phyloP scores from a whole-genome alignment of 495 filamentous ascomycete genomes.

The Penicillium tannophilum region DNA sequence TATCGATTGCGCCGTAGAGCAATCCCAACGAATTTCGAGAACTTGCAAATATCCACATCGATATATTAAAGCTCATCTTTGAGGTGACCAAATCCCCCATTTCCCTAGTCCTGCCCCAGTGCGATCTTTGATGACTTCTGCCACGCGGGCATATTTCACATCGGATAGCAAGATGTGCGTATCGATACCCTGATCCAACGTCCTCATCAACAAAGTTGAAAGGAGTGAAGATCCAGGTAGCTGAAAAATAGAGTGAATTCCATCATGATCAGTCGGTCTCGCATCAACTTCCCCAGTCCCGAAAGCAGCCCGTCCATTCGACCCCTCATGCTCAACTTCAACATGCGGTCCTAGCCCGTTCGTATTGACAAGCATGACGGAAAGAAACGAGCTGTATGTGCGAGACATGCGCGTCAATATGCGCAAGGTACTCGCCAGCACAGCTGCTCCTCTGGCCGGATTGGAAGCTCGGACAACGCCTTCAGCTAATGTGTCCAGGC shows the following conservation, averaged over 20 bases:
- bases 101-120: slow-evolving; percentile 38
- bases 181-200: slow-evolving; percentile 46
- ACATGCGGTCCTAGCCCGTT: slow-evolving; percentile 34
- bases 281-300: slow-evolving; percentile 5
- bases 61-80: slow-evolving; percentile 9
- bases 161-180: slow-evolving; percentile 43
- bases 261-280: slow-evolving; percentile 23
- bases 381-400: slow-evolving; percentile 30
- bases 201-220: slow-evolving; percentile 41
- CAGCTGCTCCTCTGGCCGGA: slow-evolving; percentile 39
- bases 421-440: slow-evolving; percentile 37
- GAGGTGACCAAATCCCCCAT: slow-evolving; percentile 39
- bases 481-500: slow-evolving; percentile 45
- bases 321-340: background rate
- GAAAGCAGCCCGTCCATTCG: background rate
- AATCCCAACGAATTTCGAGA: background rate
- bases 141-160: slow-evolving; percentile 25
- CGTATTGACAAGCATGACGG: slow-evolving; percentile 44
- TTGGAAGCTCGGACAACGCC: slow-evolving; percentile 44
- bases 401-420: slow-evolving; percentile 39
- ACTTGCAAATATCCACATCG: background rate
- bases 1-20: slow-evolving; percentile 14
- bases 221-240: slow-evolving; percentile 18
- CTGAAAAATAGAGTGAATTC: slow-evolving; percentile 39
- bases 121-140: slow-evolving; percentile 49